A percentile compares a stretch with the other conserved stretches of the same genome.
Conservation (phyloP, 2,329 filamentous ascomycete genomes). For the Fusarium denticulatum region DNA sequence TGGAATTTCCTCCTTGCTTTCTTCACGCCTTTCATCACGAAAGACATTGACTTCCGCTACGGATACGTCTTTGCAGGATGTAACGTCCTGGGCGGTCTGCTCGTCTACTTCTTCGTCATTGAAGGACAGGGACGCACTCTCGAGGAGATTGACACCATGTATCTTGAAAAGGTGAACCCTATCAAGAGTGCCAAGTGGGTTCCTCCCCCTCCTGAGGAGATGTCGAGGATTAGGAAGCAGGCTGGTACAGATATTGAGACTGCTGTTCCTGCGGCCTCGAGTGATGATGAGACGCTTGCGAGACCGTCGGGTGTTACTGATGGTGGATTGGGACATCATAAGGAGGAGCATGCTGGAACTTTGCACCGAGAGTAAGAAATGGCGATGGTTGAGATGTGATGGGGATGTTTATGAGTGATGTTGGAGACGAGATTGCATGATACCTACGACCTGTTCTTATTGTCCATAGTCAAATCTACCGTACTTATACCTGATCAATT, state of each 20-base stretch:
- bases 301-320: slow-evolving; percentile 13
- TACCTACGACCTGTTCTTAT: not conserved
- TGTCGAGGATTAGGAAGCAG: slow-evolving; percentile 53
- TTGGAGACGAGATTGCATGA: not conserved
- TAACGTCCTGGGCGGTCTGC: slow-evolving; percentile 68
- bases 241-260: slow-evolving; percentile 53
- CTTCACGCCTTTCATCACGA: slow-evolving; percentile 82
- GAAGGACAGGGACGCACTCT: slow-evolving; percentile 78
- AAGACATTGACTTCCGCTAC: slow-evolving; percentile 75
- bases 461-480: not conserved
- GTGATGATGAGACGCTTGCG: slow-evolving; percentile 34
- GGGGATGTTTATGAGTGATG: not conserved
- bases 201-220: slow-evolving; percentile 55
- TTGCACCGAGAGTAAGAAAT: slow-evolving; percentile 17
- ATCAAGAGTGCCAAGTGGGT: slow-evolving; percentile 69
- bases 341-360: slow-evolving; percentile 27
- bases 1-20: slow-evolving; percentile 82
- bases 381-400: not conserved
- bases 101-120: slow-evolving; percentile 82
- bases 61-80: slow-evolving; percentile 81
- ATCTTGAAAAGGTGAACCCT: slow-evolving; percentile 71
- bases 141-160: slow-evolving; percentile 85
- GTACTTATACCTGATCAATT: not conserved
- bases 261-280: not conserved
- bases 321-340: slow-evolving; percentile 1